Conservation (phyloP, 2,329 filamentous ascomycete genomes). For the Neonectria coccinea region DNA sequence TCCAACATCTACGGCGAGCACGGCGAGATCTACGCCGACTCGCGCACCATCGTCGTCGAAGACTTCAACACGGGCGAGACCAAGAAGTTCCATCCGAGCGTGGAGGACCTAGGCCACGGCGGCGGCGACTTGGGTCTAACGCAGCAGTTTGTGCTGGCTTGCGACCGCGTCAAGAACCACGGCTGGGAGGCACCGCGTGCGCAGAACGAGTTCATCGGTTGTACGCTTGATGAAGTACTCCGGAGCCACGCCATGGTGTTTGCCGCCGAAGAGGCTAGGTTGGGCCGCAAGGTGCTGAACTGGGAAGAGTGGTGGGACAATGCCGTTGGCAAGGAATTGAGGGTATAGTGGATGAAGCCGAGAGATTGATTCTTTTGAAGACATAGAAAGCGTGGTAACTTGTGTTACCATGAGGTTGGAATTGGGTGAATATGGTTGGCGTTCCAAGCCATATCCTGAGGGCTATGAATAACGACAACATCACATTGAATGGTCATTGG, state of each 20-base stretch:
- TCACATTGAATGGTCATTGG: not conserved
- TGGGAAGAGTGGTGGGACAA: constrained; percentile 81
- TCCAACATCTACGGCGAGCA: constrained; percentile 87
- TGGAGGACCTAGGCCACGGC: constrained; percentile 55
- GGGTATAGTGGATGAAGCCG: not conserved
- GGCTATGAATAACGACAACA: not conserved
- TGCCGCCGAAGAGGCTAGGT: constrained; percentile 88
- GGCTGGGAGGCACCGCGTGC: constrained; percentile 75
- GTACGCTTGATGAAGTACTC: constrained; percentile 87
- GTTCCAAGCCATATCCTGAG: not conserved
- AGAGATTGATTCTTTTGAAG: not conserved
- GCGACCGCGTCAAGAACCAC: constrained; percentile 80
- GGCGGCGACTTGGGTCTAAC: constrained; percentile 70
- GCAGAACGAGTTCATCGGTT: constrained; percentile 82
- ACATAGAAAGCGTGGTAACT: not conserved
- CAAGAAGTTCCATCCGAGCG: constrained; percentile 46
- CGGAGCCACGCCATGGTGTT: constrained; percentile 93
- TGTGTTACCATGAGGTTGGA: not conserved
- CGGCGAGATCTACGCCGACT: constrained; percentile 90
- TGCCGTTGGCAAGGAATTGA: constrained; percentile 44
- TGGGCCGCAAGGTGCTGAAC: constrained; percentile 74
- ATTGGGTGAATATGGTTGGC: not conserved
- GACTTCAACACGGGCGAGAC: constrained; percentile 59
- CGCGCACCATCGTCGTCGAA: constrained; percentile 78
- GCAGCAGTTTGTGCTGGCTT: constrained; percentile 84